phyloP scores from a whole-genome alignment of 352 stramenopile species.

The Albugo laibachii region DNA sequence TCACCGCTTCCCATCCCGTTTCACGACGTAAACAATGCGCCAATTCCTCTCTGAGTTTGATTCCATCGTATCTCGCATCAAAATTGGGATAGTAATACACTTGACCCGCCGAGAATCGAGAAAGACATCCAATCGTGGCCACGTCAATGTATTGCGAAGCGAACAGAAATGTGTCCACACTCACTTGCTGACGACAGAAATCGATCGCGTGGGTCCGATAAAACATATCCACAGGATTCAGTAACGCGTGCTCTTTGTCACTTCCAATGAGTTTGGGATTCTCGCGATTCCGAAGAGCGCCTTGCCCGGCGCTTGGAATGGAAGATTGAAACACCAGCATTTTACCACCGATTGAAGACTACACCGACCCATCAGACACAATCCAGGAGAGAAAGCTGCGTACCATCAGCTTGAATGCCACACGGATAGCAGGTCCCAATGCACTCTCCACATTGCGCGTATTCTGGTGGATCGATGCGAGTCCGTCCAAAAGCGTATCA shows the following conservation, averaged over 20 bases:
- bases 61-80: slow-evolving; percentile 74
- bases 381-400: slow-evolving; percentile 16
- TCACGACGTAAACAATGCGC: slow-evolving; percentile 80
- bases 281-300: slow-evolving; percentile 65
- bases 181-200: slow-evolving; percentile 96
- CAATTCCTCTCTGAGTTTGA: slow-evolving; percentile 89
- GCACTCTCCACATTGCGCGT: slow-evolving; percentile 53
- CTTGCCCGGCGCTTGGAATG: slow-evolving; percentile 52
- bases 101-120: slow-evolving; percentile 90
- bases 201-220: slow-evolving; percentile 88
- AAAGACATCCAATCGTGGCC: slow-evolving; percentile 84
- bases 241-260: slow-evolving; percentile 80
- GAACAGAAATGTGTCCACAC: slow-evolving; percentile 98
- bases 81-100: slow-evolving; percentile 96
- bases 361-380: slow-evolving; percentile 6
- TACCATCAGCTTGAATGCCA: slow-evolving; percentile 96
- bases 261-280: slow-evolving; percentile 62
- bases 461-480: slow-evolving; percentile 83
- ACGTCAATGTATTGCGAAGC: slow-evolving; percentile 92
- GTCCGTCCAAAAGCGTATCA: slow-evolving; percentile 88
- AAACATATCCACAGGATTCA: slow-evolving; percentile 79
- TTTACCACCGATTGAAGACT: slow-evolving; percentile 73
- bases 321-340: slow-evolving; percentile 81
- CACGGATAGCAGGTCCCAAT: slow-evolving; percentile 79
- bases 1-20: slow-evolving; percentile 91